These are phyloP conservation scores for Rhinocladiella similis DNA, from an alignment of 2,329 filamentous ascomycete genomes.

Conservation along the genomic window DNA sequence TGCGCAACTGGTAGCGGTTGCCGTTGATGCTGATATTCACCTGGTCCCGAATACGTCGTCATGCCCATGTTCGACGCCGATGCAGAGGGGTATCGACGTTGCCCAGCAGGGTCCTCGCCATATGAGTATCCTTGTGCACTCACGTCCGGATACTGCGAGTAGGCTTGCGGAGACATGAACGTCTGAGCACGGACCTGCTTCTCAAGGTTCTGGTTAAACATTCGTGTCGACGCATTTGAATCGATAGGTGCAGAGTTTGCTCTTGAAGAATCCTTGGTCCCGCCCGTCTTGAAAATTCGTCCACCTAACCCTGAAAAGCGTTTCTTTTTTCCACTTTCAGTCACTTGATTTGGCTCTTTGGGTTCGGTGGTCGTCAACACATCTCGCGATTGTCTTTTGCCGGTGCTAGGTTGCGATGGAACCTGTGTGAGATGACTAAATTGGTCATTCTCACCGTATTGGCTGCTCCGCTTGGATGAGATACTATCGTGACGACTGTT, in stretches of 20 bases:
- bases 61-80: not conserved
- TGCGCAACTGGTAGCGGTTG: not conserved
- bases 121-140: too few relatives aligned
- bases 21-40: not conserved
- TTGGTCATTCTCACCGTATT: slow-evolving; percentile 12
- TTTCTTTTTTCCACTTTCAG: slow-evolving; percentile 23
- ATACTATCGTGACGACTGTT: slow-evolving; percentile 21
- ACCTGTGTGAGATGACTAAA: slow-evolving; percentile 16
- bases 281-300: slow-evolving; percentile 18
- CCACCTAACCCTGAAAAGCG: slow-evolving; percentile 24
- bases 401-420: slow-evolving; percentile 2
- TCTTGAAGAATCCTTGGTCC: not conserved
- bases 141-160: not conserved
- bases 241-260: not conserved
- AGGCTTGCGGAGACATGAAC: slow-evolving; percentile 15
- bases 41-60: not conserved
- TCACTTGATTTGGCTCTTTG: not conserved
- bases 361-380: slow-evolving; percentile 8
- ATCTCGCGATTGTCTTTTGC: slow-evolving; percentile 10
- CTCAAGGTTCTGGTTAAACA: not conserved
- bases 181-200: slow-evolving; percentile 1
- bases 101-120: not conserved
- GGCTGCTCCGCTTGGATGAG: slow-evolving; percentile 22
- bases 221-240: not conserved
- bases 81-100: not conserved